Base-by-base conservation (phyloP, 2,329 filamentous ascomycete species). In the Thermothelomyces thermophilus region DNA sequence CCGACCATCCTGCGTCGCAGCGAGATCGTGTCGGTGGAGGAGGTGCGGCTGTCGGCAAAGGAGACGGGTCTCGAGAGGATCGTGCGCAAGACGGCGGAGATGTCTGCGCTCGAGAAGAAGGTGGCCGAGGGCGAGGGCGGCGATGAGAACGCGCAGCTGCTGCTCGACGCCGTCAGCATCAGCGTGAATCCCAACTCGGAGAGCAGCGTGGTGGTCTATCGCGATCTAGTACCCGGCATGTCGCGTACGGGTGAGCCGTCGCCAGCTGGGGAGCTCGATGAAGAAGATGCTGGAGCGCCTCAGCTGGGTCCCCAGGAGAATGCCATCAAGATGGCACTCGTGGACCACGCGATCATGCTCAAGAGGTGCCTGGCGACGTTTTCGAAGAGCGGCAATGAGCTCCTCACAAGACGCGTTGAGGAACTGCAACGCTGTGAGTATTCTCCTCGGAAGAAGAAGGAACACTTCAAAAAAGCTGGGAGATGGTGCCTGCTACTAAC, bases 41-140 rank as follows among this genome's bases (percentile, higher is more conserved):
- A 84, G 42, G 66, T 89, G 16, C 75, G 75, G 10, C 73, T 96
- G 22, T 79, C 78, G 28, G 83, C 90, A 6, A 74, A 93, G 51
- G 86, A 96, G 67, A 90, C 89, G n/a, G 91, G 86, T 0, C 74
- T 97, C 53, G 91, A 97, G 65, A 83, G 91, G 14, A 91, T 93
- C 28, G 84, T 88, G 60, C 82, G 90, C 52, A 96, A 96, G 72
- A 95, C 91, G 1, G 81, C 87, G 51, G 91, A 97, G 67, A 80
- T 97, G 71, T 74, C 80, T 1, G 69, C 77, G 0, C 72, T 95
- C 1, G 89, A 95, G 64, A 87, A 84, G 64, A 82, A 83, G 43
- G 74, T 91, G 8, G 70, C 75, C 1, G 83, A 87, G 19, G 86
- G 85, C 5, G 87, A 91, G 50, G 56, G 17, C 19, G 59, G 61